Evolutionary conservation across 2,329 filamentous ascomycete genomes (phyloP).

Genomic region (Ceratocystis colombiana): DNA sequence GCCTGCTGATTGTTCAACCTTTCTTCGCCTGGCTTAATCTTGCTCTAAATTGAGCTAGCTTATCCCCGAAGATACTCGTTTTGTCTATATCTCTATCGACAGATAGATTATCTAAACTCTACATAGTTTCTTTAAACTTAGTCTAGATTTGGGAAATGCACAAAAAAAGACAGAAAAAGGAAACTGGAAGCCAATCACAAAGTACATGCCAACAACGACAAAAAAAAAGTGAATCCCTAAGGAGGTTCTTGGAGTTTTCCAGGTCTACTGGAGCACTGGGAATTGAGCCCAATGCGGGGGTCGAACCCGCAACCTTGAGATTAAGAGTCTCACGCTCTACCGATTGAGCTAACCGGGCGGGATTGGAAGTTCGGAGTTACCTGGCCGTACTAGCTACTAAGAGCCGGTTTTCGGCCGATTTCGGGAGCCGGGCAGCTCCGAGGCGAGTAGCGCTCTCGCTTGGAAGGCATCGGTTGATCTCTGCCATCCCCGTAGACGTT

Average conservation of each 20-base stretch:
- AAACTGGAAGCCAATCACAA: neutral
- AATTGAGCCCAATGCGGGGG: slow-evolving; percentile 31
- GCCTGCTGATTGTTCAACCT: neutral
- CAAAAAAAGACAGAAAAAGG: neutral
- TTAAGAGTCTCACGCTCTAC: slow-evolving; percentile 65
- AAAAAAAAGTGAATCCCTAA: neutral
- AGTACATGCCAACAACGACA: neutral
- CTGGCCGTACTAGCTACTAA: too few species aligned
- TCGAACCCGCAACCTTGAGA: slow-evolving; percentile 38
- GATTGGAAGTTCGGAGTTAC: neutral
- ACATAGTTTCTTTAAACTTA: too few species aligned
- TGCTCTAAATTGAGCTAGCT: neutral
- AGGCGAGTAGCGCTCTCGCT: too few species aligned
- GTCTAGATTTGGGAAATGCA: neutral
- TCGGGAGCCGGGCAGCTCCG: too few species aligned
- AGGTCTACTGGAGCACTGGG: slow-evolving; percentile 24
- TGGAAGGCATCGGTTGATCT: too few species aligned
- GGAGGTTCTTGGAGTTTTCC: slow-evolving; percentile 20
- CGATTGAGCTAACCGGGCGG: slow-evolving; percentile 55
- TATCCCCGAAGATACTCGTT: too few species aligned
- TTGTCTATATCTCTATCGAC: too few species aligned
- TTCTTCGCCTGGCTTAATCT: neutral
- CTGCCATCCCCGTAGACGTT: too few species aligned
- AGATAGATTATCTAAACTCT: too few species aligned
- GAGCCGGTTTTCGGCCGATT: too few species aligned